Evolutionary conservation across 140 eudicot species (phyloP).

Genomic region (Flaveria floridana): DNA sequence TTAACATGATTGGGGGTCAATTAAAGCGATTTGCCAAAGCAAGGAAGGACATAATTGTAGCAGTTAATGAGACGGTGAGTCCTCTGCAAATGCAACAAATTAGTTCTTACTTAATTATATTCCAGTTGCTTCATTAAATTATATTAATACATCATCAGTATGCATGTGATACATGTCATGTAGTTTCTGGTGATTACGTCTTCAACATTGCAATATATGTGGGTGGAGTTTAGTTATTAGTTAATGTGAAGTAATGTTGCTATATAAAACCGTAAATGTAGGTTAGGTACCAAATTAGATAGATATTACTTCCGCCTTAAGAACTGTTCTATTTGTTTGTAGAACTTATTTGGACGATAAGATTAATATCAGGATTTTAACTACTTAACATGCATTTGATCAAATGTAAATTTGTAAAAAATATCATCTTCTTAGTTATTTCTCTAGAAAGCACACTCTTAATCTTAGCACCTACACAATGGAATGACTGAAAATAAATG

Average conservation of each 20-base stretch:
- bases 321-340: not conserved
- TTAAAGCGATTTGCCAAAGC: slow-evolving; percentile 95
- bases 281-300: not conserved
- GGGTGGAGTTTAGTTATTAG: not conserved
- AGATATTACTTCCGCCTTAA: not conserved
- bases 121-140: not conserved
- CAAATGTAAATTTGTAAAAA: not conserved
- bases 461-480: not conserved
- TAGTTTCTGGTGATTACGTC: slow-evolving; percentile 7
- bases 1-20: slow-evolving; percentile 93
- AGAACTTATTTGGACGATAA: not conserved
- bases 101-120: not conserved
- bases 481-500: not conserved
- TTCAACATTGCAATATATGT: not conserved
- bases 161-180: not conserved
- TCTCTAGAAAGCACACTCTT: not conserved
- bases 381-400: not conserved
- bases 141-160: not conserved
- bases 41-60: slow-evolving; percentile 87
- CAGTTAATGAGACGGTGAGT: slow-evolving; percentile 95
- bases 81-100: slow-evolving; percentile 22
- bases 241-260: not conserved
- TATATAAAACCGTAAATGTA: not conserved
- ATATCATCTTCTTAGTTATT: not conserved
- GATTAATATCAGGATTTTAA: not conserved